Evolutionary conservation across 1,139 yeast species (phyloP).

Genomic region (Kodamaea sp.): DNA sequence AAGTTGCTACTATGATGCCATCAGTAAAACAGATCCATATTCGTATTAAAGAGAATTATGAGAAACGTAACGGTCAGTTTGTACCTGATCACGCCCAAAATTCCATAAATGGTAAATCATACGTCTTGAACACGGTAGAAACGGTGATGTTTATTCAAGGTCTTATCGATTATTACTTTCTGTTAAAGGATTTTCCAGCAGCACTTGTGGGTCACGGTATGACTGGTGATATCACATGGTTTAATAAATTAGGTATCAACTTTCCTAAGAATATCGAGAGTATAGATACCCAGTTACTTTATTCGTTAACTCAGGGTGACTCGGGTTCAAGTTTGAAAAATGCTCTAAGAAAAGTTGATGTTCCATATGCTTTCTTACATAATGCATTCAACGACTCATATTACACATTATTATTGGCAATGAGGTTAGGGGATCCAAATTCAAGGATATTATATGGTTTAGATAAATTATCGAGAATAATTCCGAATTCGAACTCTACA

Average conservation of each 20-base stretch:
- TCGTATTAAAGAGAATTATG: slow-evolving; percentile 47
- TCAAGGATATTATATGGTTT: slow-evolving; percentile 30
- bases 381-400: slow-evolving; percentile 87
- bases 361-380: slow-evolving; percentile 65
- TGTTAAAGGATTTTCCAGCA: slow-evolving; percentile 23
- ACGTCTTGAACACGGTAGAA: slow-evolving; percentile 34
- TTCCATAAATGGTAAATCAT: slow-evolving; percentile 55
- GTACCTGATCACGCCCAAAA: slow-evolving; percentile 61
- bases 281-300: slow-evolving; percentile 55
- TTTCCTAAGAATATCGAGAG: slow-evolving; percentile 34
- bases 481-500: not conserved
- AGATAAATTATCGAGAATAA: slow-evolving; percentile 15
- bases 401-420: slow-evolving; percentile 54
- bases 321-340: slow-evolving; percentile 49
- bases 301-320: slow-evolving; percentile 39
- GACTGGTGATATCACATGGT: slow-evolving; percentile 57
- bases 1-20: slow-evolving; percentile 38
- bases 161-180: slow-evolving; percentile 38
- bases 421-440: slow-evolving; percentile 54
- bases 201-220: slow-evolving; percentile 68
- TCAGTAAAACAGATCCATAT: slow-evolving; percentile 52
- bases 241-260: slow-evolving; percentile 43
- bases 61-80: slow-evolving; percentile 50
- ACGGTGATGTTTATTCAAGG: slow-evolving; percentile 39
- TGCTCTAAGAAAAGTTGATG: slow-evolving; percentile 45